These are phyloP conservation scores for Sclerotinia nivalis DNA, from an alignment of 2,329 filamentous ascomycete genomes.

Conservation along the genomic window DNA sequence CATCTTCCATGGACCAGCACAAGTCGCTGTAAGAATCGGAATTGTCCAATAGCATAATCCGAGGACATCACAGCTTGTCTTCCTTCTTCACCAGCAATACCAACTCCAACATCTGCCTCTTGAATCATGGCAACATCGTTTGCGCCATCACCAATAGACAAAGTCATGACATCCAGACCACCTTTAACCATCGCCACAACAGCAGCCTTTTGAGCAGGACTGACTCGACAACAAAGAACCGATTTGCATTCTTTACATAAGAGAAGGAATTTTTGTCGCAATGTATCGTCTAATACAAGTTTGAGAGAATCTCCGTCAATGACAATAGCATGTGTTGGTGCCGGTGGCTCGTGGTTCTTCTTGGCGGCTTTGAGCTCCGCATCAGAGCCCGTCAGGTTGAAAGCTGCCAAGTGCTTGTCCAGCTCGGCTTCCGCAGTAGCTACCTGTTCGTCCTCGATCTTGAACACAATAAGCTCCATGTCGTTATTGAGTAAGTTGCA, in stretches of 20 bases:
- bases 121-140: conserved; percentile 99
- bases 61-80: conserved; percentile 94
- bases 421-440: conserved; percentile 68
- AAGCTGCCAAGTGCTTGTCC: conserved; percentile 69
- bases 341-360: conserved; percentile 81
- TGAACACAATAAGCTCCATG: conserved; percentile 93
- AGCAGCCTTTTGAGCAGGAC: conserved; percentile 94
- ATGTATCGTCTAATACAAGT: conserved; percentile 75
- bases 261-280: conserved; percentile 91
- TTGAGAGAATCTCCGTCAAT: conserved; percentile 94
- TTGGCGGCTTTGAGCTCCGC: conserved; percentile 79
- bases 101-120: conserved; percentile 93
- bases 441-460: conserved; percentile 72
- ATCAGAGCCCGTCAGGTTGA: conserved; percentile 80
- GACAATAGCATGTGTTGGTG: conserved; percentile 85
- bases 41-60: conserved; percentile 93
- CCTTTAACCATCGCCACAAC: conserved; percentile 95
- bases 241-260: conserved; percentile 97
- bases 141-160: conserved; percentile 89
- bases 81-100: conserved; percentile 90
- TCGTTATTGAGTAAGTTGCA: conserved; percentile 97
- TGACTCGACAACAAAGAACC: conserved; percentile 95
- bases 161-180: conserved; percentile 92
- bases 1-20: conserved; percentile 89
- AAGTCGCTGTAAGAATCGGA: conserved; percentile 81